These are phyloP conservation scores for Botrytis aclada DNA, from an alignment of 2,329 filamentous ascomycete genomes.

Conservation along the genomic window DNA sequence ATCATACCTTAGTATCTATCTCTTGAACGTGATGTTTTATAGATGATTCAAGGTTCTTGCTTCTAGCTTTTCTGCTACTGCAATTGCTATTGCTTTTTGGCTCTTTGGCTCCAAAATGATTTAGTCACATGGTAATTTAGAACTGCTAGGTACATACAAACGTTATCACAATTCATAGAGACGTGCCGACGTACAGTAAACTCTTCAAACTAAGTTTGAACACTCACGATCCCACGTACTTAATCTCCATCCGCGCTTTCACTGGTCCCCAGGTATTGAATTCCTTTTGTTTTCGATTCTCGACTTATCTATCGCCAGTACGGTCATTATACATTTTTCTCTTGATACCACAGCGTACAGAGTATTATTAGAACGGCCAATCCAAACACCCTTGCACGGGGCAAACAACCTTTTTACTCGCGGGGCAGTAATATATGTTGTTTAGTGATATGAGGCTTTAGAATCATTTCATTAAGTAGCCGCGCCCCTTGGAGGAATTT, in stretches of 20 bases:
- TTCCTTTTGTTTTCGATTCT: neutral
- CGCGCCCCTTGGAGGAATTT: constrained; percentile 8
- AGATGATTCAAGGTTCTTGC: neutral
- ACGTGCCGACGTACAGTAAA: neutral
- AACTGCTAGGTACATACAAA: neutral
- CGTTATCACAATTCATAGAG: neutral
- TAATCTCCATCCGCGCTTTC: constrained; percentile 4
- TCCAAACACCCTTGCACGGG: constrained; percentile 11
- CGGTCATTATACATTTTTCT: neutral
- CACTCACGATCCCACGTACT: neutral
- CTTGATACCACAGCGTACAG: neutral
- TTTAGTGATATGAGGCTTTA: constrained; percentile 13
- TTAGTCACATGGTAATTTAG: constrained; percentile 4
- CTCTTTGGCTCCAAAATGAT: neutral
- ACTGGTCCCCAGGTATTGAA: neutral
- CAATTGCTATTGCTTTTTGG: neutral
- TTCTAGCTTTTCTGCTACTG: neutral
- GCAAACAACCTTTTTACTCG: constrained; percentile 11
- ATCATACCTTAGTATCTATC: neutral
- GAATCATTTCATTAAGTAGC: constrained; percentile 5
- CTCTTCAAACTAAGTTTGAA: neutral
- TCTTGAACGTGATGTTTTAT: neutral
- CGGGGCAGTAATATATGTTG: constrained; percentile 9
- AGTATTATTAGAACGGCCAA: neutral
- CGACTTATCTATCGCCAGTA: neutral